Base-by-base conservation (phyloP, 1,284 basidiomycete genomes). In the Ustilago curta region DNA sequence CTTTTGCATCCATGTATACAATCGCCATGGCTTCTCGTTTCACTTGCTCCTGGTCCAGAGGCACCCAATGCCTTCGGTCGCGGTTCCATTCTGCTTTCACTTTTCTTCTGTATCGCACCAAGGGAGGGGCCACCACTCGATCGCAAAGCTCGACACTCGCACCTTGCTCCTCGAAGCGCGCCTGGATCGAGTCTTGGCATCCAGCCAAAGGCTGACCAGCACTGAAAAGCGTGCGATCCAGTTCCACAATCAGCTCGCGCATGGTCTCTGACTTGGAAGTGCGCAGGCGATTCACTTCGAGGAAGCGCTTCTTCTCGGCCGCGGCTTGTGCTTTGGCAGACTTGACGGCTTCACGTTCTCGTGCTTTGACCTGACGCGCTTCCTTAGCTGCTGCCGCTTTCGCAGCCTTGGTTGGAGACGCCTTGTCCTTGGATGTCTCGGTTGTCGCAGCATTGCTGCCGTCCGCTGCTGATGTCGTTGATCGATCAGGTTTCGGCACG, bases 261-360 rank as follows among this genome's bases (percentile, higher is more conserved):
- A 77, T 74, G 25, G 76, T 77, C 9, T 77, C 76, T 8, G 59
- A 21, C 48, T 77, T 77, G 23, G 59, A 67, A 3, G 61, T 61
- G 25, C 68, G 64, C 11, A 77, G 68, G 11, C 69, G 69, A 40
- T 77, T 77, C 23, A 50, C 76, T 40, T 77, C 68, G n/a, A 55
- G 49, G 42, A 73, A 74, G 2, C 65, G 58, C 55, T 71, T 77
- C 54, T 69, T 74, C 12, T 70, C 64, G 1, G 64, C 59, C 9
- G 56, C 57, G 0, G 48, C 47, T 12, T 39, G 57, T 7, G 44
- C 51, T 25, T 74, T 74, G 51, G 50, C 54, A 11, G 55, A 53
- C 48, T 77, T 71, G 54, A 47, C 64, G 1, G 51, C 50, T 58
- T 76, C 60, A 11, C 73, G 56, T 23, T 71, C 54, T 23, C 64